Evolutionary conservation across 441 rosid genomes (phyloP).

Genomic region (Geranium incanum): DNA sequence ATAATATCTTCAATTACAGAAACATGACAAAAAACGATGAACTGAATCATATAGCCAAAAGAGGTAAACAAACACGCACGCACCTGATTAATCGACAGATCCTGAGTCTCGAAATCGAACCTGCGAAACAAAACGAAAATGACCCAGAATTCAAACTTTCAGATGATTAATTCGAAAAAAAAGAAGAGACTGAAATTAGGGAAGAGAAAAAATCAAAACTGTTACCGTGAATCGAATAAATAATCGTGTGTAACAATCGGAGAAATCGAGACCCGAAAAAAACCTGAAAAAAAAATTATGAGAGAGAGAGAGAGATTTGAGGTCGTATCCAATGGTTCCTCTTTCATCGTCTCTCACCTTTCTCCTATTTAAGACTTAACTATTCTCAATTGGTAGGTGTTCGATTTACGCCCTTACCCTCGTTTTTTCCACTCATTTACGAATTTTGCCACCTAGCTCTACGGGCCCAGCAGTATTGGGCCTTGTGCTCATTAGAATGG

Average conservation of each 20-base stretch:
- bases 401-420: no score
- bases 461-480: no score
- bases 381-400: background rate
- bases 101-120: slow-evolving; percentile 20
- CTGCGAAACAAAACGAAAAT: background rate
- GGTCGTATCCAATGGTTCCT: no score
- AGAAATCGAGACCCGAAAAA: slow-evolving; percentile 10
- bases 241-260: slow-evolving; percentile 9
- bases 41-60: background rate
- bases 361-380: slow-evolving; percentile 5
- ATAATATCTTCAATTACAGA: no score
- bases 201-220: background rate
- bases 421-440: no score
- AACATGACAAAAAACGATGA: no score
- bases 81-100: slow-evolving; percentile 23
- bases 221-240: slow-evolving; percentile 15
- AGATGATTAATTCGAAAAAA: background rate
- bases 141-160: no score
- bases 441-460: no score
- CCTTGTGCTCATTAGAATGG: no score
- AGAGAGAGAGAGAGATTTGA: slow-evolving; percentile 10
- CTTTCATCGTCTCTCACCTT: no score
- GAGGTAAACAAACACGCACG: slow-evolving; percentile 8
- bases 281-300: no score
- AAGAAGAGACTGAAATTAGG: background rate